phyloP scores from a whole-genome alignment of 305 asterid species.

The Rubia balearica region DNA sequence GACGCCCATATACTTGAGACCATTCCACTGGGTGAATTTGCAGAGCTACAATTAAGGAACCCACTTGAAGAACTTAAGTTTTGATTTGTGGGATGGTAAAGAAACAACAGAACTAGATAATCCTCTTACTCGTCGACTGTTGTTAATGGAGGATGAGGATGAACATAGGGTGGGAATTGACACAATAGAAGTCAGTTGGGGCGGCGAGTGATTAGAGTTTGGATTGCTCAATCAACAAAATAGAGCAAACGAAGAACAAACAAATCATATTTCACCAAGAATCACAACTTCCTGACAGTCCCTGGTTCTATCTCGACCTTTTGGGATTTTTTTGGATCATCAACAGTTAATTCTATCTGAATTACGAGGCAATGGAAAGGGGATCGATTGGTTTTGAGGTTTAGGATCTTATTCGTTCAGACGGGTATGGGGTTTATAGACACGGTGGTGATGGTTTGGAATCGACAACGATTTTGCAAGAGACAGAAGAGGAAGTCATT shows the following conservation, averaged over 20 bases:
- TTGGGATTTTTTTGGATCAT: no score
- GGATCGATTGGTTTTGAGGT: no score
- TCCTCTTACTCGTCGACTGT: conserved; percentile 22
- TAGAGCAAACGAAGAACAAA: not conserved
- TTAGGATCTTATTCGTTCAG: no score
- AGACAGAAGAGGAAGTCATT: no score
- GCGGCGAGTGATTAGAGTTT: conserved; percentile 8
- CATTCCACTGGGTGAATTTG: conserved; percentile 54
- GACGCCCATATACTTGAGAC: conserved; percentile 43
- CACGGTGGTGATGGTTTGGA: no score
- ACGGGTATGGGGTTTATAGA: no score
- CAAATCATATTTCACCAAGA: no score
- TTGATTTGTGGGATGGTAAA: conserved; percentile 28
- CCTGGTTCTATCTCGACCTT: no score
- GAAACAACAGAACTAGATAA: conserved; percentile 35
- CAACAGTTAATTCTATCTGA: no score
- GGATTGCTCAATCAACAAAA: conserved; percentile 3
- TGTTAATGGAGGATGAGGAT: conserved; percentile 23
- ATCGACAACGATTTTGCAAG: no score
- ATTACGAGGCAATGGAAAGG: no score
- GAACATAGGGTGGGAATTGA: conserved; percentile 34
- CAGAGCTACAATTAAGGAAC: conserved; percentile 41
- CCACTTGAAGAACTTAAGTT: conserved; percentile 33
- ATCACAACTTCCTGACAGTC: no score
- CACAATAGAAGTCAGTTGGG: conserved; percentile 45